These are phyloP conservation scores for Claviceps spartinae DNA, from an alignment of 2,329 filamentous ascomycete species.

Conservation along the genomic window DNA sequence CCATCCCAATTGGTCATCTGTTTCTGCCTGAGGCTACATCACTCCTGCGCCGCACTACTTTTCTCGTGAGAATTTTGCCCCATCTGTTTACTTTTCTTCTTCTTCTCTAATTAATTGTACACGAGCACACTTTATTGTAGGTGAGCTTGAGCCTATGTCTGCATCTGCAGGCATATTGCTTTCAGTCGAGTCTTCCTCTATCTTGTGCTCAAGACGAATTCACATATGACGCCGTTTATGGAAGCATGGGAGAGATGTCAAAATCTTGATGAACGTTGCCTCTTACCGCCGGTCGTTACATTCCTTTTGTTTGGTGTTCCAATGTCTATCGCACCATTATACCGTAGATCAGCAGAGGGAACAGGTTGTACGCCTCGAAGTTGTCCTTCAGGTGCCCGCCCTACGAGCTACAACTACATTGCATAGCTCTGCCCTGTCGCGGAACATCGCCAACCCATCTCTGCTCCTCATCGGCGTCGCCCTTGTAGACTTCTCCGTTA, in stretches of 20 bases:
- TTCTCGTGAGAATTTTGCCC: conserved; percentile 10
- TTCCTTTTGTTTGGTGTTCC: not conserved
- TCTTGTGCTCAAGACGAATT: conserved; percentile 53
- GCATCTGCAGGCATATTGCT: conserved; percentile 24
- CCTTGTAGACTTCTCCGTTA: conserved; percentile 35
- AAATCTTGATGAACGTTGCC: conserved; percentile 46
- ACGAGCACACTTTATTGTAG: conserved; percentile 60
- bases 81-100: conserved; percentile 14
- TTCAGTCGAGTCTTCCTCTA: conserved; percentile 55
- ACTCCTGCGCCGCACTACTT: conserved; percentile 5
- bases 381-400: not conserved
- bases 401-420: conserved; percentile 90
- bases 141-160: conserved; percentile 41
- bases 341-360: too few species aligned
- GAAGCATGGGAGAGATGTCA: conserved; percentile 50
- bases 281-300: conserved; percentile 68
- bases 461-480: conserved; percentile 60
- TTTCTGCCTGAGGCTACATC: conserved; percentile 5
- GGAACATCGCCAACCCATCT: conserved; percentile 82
- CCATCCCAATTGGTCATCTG: not conserved
- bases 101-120: conserved; percentile 44
- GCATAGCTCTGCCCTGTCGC: conserved; percentile 61
- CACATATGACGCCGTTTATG: conserved; percentile 48
- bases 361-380: not conserved
- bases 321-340: not conserved